Percentiles rank a stretch among this genome's conserved stretches.
Conservation (phyloP, 768 basidiomycete genomes). For the Suillus brevipes region DNA sequence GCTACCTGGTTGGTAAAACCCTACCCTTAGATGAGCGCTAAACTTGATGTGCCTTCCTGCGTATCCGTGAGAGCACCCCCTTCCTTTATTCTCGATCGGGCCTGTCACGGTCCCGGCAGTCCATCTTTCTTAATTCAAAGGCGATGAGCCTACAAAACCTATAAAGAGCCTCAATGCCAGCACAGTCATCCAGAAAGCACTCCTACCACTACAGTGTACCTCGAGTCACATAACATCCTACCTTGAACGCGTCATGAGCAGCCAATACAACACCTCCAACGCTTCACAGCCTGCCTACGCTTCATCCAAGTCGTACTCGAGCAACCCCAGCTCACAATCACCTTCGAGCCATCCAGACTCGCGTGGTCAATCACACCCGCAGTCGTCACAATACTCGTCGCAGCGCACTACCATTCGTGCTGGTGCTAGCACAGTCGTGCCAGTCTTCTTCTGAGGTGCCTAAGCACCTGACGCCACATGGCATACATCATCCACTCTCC, state of each 20-base stretch:
- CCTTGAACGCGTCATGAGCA: slow-evolving; percentile 23
- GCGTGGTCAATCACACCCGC: slow-evolving; percentile 24
- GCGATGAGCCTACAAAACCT: slow-evolving; percentile 29
- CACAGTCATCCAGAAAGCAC: slow-evolving; percentile 4
- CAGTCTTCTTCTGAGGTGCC: slow-evolving; percentile 56
- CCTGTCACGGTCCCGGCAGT: slow-evolving; percentile 28
- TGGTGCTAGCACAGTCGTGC: slow-evolving; percentile 49
- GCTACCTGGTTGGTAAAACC: neutral
- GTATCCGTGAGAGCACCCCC: slow-evolving; percentile 20
- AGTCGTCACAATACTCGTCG: slow-evolving; percentile 25
- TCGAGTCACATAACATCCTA: neutral
- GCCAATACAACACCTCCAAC: slow-evolving; percentile 25
- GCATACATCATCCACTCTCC: neutral
- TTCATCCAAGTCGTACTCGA: slow-evolving; percentile 24
- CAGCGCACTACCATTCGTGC: slow-evolving; percentile 44
- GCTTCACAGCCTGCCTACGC: slow-evolving; percentile 15
- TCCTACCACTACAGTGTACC: neutral
- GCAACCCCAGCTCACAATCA: slow-evolving; percentile 19
- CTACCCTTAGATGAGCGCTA: slow-evolving; percentile 8
- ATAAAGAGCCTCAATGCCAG: slow-evolving; percentile 21
- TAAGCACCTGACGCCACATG: neutral
- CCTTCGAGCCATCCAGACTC: slow-evolving; percentile 20
- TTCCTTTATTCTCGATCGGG: slow-evolving; percentile 20
- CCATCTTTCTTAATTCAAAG: slow-evolving; percentile 22
- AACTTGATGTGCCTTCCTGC: slow-evolving; percentile 16